Percentiles rank a stretch among this genome's conserved stretches.
phyloP scores from a whole-genome alignment of 257 asterid species.

The Cinchona pubescens region DNA sequence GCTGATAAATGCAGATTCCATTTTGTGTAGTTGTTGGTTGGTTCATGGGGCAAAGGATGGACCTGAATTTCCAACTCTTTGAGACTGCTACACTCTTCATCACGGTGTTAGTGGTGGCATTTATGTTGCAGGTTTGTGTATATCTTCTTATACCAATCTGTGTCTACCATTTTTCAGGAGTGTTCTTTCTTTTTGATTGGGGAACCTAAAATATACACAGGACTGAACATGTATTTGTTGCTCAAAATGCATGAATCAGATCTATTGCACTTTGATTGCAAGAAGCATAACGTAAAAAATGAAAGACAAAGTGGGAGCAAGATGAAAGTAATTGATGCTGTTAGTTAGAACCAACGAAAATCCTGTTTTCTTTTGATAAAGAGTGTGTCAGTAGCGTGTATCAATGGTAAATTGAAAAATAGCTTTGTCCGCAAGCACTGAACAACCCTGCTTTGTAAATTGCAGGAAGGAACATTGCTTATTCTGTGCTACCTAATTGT shows the following conservation, averaged over 20 bases:
- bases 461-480: conserved; percentile 63
- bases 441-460: conserved; percentile 3
- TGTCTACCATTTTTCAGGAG: not conserved
- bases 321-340: not conserved
- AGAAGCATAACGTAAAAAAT: not conserved
- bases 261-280: not conserved
- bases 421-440: not conserved
- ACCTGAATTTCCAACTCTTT: conserved; percentile 92
- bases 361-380: not conserved
- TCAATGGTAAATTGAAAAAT: not conserved
- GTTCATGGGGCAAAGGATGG: conserved; percentile 95
- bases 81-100: conserved; percentile 96
- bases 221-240: not conserved
- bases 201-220: not conserved
- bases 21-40: conserved; percentile 97
- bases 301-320: not conserved
- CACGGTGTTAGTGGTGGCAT: conserved; percentile 97
- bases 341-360: not conserved
- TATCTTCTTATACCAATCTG: not conserved
- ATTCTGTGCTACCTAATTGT: conserved; percentile 59
- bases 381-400: not conserved
- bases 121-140: conserved; percentile 85
- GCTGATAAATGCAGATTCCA: conserved; percentile 68
- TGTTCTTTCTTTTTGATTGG: not conserved
- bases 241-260: not conserved